A percentile compares a stretch with the other conserved stretches of the same genome.
Conservation (phyloP, 371 early-diverging fungal genomes). For the Syncephalis fuscata region DNA sequence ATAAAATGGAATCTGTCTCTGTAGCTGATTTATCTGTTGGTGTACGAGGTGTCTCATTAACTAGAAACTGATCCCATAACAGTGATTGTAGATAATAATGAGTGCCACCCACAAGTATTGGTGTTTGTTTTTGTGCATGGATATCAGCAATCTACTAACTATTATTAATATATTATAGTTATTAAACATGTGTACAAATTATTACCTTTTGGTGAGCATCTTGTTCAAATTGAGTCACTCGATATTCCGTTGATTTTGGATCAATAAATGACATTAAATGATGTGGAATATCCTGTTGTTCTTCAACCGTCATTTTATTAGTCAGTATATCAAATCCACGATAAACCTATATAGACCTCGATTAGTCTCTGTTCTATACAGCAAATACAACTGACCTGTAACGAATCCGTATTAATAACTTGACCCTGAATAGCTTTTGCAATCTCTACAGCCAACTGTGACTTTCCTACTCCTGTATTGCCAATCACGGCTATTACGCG, state of each 20-base stretch:
- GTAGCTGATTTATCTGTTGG: conserved; percentile 7
- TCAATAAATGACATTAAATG: conserved; percentile 77
- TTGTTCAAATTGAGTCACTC: conserved; percentile 62
- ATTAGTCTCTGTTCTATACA: neutral
- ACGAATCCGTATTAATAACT: conserved; percentile 85
- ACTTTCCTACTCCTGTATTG: conserved; percentile 90
- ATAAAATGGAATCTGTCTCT: conserved; percentile 10
- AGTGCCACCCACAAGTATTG: conserved; percentile 91
- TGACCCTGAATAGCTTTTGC: conserved; percentile 72
- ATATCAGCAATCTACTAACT: conserved; percentile 49
- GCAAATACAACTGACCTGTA: conserved; percentile 51
- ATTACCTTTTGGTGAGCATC: conserved; percentile 30
- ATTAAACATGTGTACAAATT: neutral
- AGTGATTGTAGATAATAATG: conserved; percentile 88
- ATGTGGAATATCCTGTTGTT: conserved; percentile 54
- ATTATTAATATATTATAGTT: neutral
- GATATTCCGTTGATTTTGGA: conserved; percentile 50
- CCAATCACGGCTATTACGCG: conserved; percentile 41
- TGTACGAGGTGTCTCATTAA: conserved; percentile 2
- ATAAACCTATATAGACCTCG: conserved; percentile 45
- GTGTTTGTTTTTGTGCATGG: conserved; percentile 40
- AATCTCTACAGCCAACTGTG: conserved; percentile 74
- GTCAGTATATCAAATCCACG: conserved; percentile 79
- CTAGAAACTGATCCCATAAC: conserved; percentile 54
- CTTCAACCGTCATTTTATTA: conserved; percentile 73